phyloP scores from a whole-genome alignment of 345 rosid genomes.

The Eucalyptus leucophloia region DNA sequence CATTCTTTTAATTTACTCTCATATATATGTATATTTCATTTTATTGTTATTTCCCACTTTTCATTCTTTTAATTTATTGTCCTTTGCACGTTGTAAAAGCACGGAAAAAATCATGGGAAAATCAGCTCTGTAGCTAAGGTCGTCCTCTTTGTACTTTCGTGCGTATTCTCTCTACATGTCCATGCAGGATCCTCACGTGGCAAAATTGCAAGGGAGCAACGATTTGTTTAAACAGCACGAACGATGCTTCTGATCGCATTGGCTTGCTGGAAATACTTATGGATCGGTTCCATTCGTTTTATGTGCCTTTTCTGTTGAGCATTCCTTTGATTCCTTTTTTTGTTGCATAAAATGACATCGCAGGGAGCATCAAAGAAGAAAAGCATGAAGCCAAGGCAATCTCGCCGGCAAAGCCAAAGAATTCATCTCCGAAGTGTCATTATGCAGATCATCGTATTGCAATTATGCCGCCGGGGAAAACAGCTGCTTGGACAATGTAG shows the following conservation, averaged over 20 bases:
- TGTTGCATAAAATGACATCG: not conserved
- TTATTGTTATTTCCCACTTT: not conserved
- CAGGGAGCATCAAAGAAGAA: slow-evolving; percentile 88
- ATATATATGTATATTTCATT: too few species aligned
- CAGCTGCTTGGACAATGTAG: not conserved
- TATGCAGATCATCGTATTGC: not conserved
- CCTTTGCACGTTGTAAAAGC: not conserved
- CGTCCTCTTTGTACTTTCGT: not conserved
- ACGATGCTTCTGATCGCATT: not conserved
- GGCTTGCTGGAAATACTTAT: not conserved
- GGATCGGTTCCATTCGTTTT: not conserved
- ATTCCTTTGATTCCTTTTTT: not conserved
- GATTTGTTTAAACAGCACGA: not conserved
- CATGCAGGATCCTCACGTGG: not conserved
- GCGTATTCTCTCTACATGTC: not conserved
- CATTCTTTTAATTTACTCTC: not conserved
- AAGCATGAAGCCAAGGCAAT: slow-evolving; percentile 51
- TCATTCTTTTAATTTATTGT: not conserved
- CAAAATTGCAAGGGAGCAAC: not conserved
- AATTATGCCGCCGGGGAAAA: not conserved
- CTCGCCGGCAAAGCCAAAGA: slow-evolving; percentile 11
- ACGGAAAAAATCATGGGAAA: not conserved
- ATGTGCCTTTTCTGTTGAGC: not conserved
- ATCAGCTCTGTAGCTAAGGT: not conserved
- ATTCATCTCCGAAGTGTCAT: not conserved